Evolutionary conservation across 2,329 filamentous ascomycete genomes (phyloP).

Genomic region (Paracoccidioides lutzii): DNA sequence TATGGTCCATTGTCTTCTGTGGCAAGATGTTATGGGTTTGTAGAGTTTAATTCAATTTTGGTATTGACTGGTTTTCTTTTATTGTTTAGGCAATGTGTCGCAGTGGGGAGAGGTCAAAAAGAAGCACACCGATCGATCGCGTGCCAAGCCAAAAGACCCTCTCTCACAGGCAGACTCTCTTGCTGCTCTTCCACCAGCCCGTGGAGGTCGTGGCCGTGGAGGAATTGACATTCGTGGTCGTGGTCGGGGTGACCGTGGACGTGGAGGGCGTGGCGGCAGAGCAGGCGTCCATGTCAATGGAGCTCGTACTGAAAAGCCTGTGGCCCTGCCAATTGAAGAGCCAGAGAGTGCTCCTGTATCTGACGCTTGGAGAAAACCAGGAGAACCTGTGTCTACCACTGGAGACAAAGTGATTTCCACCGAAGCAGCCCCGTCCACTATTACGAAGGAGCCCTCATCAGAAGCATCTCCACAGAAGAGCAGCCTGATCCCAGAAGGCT

Average conservation of each 20-base stretch:
- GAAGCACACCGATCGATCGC: conserved; percentile 35
- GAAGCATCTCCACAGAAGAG: conserved; percentile 19
- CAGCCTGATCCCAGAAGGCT: conserved; percentile 25
- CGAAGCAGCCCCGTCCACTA: conserved; percentile 13
- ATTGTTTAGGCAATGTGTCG: conserved; percentile 34
- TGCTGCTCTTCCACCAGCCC: conserved; percentile 20
- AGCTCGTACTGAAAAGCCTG: conserved; percentile 25
- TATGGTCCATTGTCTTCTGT: conserved; percentile 4
- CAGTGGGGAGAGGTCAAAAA: conserved; percentile 43
- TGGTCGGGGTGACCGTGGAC: conserved; percentile 36
- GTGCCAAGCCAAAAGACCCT: conserved; percentile 35
- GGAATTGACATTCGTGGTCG: conserved; percentile 35
- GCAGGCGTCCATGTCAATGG: conserved; percentile 32
- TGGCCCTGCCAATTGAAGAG: conserved; percentile 7
- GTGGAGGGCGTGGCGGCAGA: conserved; percentile 35
- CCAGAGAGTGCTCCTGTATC: conserved; percentile 2
- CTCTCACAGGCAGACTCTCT: conserved; percentile 21
- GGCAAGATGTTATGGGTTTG: background rate
- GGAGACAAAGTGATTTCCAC: conserved; percentile 15
- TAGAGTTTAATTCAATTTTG: background rate
- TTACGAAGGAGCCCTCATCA: background rate
- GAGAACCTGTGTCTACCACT: conserved; percentile 13
- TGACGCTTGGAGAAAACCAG: conserved; percentile 10
- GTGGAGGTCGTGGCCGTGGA: conserved; percentile 35
- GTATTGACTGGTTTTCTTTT: conserved; percentile 1